These are phyloP conservation scores for Pyricularia grisea DNA, from an alignment of 2,329 filamentous ascomycete genomes.

Conservation along the genomic window DNA sequence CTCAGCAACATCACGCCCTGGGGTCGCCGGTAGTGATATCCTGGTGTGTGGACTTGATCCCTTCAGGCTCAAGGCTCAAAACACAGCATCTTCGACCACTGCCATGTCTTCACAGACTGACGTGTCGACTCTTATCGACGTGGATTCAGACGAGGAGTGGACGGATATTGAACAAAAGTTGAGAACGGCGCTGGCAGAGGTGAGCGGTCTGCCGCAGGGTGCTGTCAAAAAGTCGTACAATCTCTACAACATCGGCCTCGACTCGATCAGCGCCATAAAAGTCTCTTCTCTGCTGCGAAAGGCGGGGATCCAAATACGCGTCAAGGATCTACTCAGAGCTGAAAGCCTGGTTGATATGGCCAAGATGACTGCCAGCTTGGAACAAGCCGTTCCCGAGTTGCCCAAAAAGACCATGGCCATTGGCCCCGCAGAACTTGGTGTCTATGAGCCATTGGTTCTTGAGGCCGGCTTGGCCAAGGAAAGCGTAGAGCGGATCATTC, in stretches of 20 bases:
- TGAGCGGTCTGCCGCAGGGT: slow-evolving; percentile 48
- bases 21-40: slow-evolving; percentile 20
- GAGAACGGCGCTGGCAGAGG: slow-evolving; percentile 36
- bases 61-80: slow-evolving; percentile 20
- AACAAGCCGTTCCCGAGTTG: neutral
- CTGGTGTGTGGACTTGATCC: slow-evolving; percentile 56
- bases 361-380: slow-evolving; percentile 1
- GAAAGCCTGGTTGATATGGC: slow-evolving; percentile 59
- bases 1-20: slow-evolving; percentile 22
- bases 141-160: slow-evolving; percentile 18
- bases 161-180: slow-evolving; percentile 26
- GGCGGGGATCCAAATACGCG: slow-evolving; percentile 49
- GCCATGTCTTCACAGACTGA: neutral
- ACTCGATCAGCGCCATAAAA: slow-evolving; percentile 89
- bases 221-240: slow-evolving; percentile 53
- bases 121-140: slow-evolving; percentile 5
- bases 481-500: slow-evolving; percentile 49
- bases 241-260: slow-evolving; percentile 77
- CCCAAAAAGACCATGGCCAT: no score
- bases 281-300: slow-evolving; percentile 62
- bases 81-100: neutral
- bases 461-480: slow-evolving; percentile 28
- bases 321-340: slow-evolving; percentile 62
- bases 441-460: slow-evolving; percentile 23
- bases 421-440: no score